These are phyloP conservation scores for Xylaria venustula DNA, from an alignment of 495 filamentous ascomycete species.

Conservation along the genomic window DNA sequence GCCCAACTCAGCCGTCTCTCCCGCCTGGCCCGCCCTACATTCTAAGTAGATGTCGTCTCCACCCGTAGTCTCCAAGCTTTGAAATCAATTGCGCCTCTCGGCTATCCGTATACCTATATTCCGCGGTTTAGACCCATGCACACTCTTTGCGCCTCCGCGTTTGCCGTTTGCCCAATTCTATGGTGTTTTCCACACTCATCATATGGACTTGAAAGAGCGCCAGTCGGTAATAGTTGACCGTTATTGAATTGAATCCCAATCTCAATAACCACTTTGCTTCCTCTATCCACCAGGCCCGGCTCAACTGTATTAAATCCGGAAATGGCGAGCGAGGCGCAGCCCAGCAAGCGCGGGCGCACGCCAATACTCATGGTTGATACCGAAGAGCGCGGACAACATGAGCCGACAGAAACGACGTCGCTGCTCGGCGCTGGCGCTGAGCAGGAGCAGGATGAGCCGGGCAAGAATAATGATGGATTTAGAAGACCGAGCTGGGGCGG, in stretches of 20 bases:
- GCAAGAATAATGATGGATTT: conserved; percentile 1
- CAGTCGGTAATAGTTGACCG: neutral
- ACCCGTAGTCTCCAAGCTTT: neutral
- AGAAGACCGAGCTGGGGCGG: conserved; percentile 37
- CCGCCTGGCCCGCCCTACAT: neutral
- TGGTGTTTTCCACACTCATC: neutral
- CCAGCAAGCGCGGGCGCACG: conserved; percentile 5
- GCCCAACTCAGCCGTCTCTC: neutral
- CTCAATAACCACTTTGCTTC: neutral
- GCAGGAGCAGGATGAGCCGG: conserved; percentile 8
- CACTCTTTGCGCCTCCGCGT: neutral
- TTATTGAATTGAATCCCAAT: too few relatives aligned
- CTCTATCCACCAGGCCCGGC: neutral
- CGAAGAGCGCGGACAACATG: conserved; percentile 13
- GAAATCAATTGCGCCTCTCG: neutral
- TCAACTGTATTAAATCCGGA: neutral
- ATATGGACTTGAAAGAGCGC: neutral
- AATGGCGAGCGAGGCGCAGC: conserved; percentile 21
- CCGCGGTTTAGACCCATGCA: neutral
- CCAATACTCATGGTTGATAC: conserved; percentile 21
- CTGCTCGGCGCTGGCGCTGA: conserved; percentile 30
- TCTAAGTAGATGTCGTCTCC: neutral
- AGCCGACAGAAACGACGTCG: conserved; percentile 42
- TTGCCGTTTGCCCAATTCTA: neutral
- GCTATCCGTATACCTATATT: neutral